These are phyloP conservation scores for Magnaporthiopsis poae DNA, from an alignment of 2,329 filamentous ascomycete genomes.

Conservation along the genomic window DNA sequence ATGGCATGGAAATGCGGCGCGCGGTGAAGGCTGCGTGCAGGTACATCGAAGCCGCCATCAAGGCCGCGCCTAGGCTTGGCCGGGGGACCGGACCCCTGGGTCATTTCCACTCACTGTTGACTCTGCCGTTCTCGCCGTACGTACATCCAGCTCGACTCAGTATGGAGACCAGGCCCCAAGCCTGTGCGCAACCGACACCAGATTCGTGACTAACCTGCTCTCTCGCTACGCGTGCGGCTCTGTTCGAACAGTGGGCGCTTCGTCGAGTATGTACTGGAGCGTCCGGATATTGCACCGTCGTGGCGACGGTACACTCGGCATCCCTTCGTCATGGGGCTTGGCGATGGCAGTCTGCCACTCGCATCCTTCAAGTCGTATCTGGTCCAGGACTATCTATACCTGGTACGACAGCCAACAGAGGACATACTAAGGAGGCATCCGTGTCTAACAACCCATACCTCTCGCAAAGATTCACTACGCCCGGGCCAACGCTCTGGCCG, in stretches of 20 bases:
- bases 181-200: constrained; percentile 5
- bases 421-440: not conserved
- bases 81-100: constrained; percentile 64
- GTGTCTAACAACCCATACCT: too few relatives aligned
- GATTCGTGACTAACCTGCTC: not conserved
- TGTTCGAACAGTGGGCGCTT: constrained; percentile 54
- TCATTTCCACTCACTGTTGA: constrained; percentile 65
- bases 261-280: constrained; percentile 69
- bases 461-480: constrained; percentile 65
- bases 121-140: constrained; percentile 57
- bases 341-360: constrained; percentile 61
- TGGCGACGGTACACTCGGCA: constrained; percentile 76
- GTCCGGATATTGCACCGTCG: constrained; percentile 59
- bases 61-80: constrained; percentile 52
- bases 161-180: not conserved
- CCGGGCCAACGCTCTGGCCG: constrained; percentile 71
- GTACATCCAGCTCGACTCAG: constrained; percentile 15
- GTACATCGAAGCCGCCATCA: constrained; percentile 65
- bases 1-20: constrained; percentile 42
- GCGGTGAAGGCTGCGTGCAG: constrained; percentile 60
- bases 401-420: constrained; percentile 40
- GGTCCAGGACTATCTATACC: constrained; percentile 82
- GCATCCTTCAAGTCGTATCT: constrained; percentile 81
- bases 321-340: constrained; percentile 69
- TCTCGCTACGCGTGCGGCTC: not conserved